A percentile compares a stretch with the other conserved stretches of the same genome.
phyloP scores from a whole-genome alignment of 2,329 filamentous ascomycete genomes.

The Coniochaeta hoffmannii region DNA sequence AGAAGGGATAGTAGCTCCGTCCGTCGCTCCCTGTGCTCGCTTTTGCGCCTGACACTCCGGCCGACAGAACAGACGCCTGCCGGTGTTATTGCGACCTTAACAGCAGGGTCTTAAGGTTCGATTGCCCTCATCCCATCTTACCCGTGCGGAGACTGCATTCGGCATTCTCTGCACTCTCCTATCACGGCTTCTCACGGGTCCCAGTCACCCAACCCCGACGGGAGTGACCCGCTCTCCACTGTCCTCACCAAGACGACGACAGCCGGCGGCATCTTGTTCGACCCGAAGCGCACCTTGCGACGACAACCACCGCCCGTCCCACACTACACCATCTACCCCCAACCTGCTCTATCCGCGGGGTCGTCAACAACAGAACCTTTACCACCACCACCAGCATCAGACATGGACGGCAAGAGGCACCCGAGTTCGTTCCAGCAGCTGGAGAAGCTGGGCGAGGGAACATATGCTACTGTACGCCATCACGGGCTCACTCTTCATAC shows the following conservation, averaged over 20 bases:
- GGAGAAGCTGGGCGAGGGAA: constrained; percentile 97
- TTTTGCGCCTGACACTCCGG: not conserved
- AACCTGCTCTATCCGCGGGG: not conserved
- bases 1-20: not conserved
- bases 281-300: constrained; percentile 25
- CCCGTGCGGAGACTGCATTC: constrained; percentile 13
- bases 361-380: constrained; percentile 5
- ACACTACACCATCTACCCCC: constrained; percentile 18
- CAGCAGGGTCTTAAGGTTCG: not conserved
- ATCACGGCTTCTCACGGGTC: constrained; percentile 18
- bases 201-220: constrained; percentile 14
- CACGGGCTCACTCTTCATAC: not conserved
- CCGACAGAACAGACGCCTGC: not conserved
- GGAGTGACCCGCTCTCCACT: constrained; percentile 4
- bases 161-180: constrained; percentile 13
- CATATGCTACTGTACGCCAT: constrained; percentile 88
- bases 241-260: constrained; percentile 26
- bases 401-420: constrained; percentile 87
- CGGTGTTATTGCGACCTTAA: not conserved
- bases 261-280: constrained; percentile 31
- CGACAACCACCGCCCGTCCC: constrained; percentile 22
- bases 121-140: not conserved
- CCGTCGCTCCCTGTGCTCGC: not conserved
- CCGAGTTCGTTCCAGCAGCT: constrained; percentile 98
- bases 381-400: constrained; percentile 8